Percentiles rank a stretch among this genome's conserved stretches.
Evolutionary conservation across 1,284 basidiomycete genomes (phyloP).

Genomic region (Caloboletus firmus): DNA sequence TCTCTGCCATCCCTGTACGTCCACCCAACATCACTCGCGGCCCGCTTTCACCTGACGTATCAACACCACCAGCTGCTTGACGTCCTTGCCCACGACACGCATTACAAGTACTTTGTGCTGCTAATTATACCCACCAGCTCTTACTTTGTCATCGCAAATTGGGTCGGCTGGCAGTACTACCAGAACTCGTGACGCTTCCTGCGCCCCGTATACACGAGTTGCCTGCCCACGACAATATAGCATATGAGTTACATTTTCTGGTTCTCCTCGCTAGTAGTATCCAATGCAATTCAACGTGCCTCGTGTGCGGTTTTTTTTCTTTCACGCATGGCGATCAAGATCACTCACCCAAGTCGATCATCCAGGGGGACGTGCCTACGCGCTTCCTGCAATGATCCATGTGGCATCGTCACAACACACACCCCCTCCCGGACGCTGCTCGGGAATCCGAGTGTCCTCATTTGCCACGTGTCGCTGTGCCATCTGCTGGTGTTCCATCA

Average conservation of each 20-base stretch:
- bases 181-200: slow-evolving; percentile 62
- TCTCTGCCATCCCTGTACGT: slow-evolving; percentile 52
- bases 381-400: slow-evolving; percentile 28
- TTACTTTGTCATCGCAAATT: slow-evolving; percentile 93
- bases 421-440: slow-evolving; percentile 3
- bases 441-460: slow-evolving; percentile 1
- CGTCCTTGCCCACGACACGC: slow-evolving; percentile 63
- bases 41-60: slow-evolving; percentile 15
- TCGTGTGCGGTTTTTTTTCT: slow-evolving; percentile 21
- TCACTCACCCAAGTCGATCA: slow-evolving; percentile 23
- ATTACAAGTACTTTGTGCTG: slow-evolving; percentile 87
- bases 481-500: not conserved
- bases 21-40: not conserved
- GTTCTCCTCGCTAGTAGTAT: slow-evolving; percentile 8
- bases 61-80: slow-evolving; percentile 53
- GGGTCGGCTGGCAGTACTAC: slow-evolving; percentile 96
- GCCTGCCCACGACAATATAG: slow-evolving; percentile 4
- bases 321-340: slow-evolving; percentile 19
- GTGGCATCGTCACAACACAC: slow-evolving; percentile 14
- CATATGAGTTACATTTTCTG: slow-evolving; percentile 4
- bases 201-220: slow-evolving; percentile 9
- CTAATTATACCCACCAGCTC: slow-evolving; percentile 78
- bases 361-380: slow-evolving; percentile 19
- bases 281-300: slow-evolving; percentile 23
- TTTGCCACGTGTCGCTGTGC: slow-evolving; percentile 12